Conservation (phyloP, 2,329 filamentous ascomycete species). For the Venturia oleaginea region DNA sequence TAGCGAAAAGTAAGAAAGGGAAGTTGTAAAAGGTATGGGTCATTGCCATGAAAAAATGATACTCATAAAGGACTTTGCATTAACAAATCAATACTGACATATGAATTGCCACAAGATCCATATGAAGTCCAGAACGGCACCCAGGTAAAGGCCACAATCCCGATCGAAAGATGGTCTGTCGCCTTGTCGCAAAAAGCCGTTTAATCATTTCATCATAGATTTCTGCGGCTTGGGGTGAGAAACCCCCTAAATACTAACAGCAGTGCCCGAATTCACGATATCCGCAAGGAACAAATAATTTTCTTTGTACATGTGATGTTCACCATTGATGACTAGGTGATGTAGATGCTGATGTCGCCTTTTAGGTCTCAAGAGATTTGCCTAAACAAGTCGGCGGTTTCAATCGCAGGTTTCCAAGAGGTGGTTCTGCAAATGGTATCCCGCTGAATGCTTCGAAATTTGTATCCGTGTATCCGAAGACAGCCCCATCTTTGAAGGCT, state of each 20-base stretch:
- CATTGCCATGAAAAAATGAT: too few species aligned
- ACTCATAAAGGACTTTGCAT: not conserved
- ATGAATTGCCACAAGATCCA: not conserved
- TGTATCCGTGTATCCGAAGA: not conserved
- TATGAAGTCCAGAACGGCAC: not conserved
- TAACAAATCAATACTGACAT: not conserved
- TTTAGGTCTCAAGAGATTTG: constrained; percentile 48
- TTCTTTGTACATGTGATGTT: constrained; percentile 65
- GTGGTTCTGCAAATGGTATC: constrained; percentile 23
- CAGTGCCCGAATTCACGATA: constrained; percentile 51
- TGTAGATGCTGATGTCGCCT: constrained; percentile 51
- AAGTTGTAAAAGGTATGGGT: too few species aligned
- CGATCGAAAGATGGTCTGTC: constrained; percentile 29
- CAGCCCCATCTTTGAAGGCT: not conserved
- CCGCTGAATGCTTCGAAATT: not conserved
- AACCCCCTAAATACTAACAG: constrained; percentile 8
- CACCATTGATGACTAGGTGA: constrained; percentile 66
- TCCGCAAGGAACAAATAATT: constrained; percentile 64
- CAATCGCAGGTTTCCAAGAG: constrained; percentile 56
- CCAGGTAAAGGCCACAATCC: not conserved
- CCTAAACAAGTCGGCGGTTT: constrained; percentile 57
- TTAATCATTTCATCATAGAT: constrained; percentile 25
- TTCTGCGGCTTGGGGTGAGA: constrained; percentile 7
- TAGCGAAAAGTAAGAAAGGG: too few species aligned
- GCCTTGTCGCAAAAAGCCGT: constrained; percentile 37